These are phyloP conservation scores for Echria macrotheca DNA, from an alignment of 495 filamentous ascomycete genomes.

Conservation along the genomic window DNA sequence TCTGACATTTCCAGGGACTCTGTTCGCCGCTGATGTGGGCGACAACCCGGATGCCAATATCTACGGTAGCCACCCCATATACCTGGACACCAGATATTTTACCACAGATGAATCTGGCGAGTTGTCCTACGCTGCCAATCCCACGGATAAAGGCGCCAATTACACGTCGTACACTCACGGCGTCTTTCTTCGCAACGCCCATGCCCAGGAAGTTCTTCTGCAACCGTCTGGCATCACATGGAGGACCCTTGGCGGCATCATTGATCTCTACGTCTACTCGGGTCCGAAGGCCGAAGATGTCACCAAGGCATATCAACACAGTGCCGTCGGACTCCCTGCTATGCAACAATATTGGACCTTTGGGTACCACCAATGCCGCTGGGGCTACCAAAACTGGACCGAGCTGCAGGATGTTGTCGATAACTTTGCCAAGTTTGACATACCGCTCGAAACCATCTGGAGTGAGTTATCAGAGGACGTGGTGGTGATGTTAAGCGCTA, in stretches of 20 bases:
- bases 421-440: slow-evolving; percentile 64
- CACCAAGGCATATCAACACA: slow-evolving; percentile 61
- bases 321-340: slow-evolving; percentile 64
- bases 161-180: slow-evolving; percentile 71
- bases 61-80: slow-evolving; percentile 78
- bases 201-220: slow-evolving; percentile 71
- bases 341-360: slow-evolving; percentile 91
- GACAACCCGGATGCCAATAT: slow-evolving; percentile 65
- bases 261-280: slow-evolving; percentile 80
- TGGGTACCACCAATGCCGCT: slow-evolving; percentile 80
- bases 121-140: slow-evolving; percentile 48
- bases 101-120: slow-evolving; percentile 48
- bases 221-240: slow-evolving; percentile 64
- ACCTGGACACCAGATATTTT: slow-evolving; percentile 73
- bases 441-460: slow-evolving; percentile 82
- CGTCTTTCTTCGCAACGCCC: slow-evolving; percentile 74
- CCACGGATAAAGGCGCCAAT: slow-evolving; percentile 45
- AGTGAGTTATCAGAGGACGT: slow-evolving; percentile 15
- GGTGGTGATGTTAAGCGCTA: background rate
- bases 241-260: slow-evolving; percentile 70
- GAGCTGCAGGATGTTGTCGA: slow-evolving; percentile 70
- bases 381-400: slow-evolving; percentile 73
- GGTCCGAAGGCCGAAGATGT: slow-evolving; percentile 68
- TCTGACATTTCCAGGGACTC: slow-evolving; percentile 41
- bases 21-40: slow-evolving; percentile 64